Base-by-base conservation (phyloP, 768 basidiomycete species). In the Leucosporidium creatinivorum region DNA sequence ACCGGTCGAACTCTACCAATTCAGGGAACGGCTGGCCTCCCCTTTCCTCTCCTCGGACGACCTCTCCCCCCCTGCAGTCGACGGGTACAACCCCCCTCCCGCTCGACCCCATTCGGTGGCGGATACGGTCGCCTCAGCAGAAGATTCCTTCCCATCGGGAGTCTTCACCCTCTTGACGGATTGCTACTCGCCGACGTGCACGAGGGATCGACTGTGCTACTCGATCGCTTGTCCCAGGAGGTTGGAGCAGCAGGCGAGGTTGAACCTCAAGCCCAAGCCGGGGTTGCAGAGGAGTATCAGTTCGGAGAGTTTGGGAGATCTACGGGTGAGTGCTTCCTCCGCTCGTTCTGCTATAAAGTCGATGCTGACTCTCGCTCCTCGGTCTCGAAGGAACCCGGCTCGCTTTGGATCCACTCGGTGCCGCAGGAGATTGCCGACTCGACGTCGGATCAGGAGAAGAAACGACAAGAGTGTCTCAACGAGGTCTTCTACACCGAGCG, bases 121-220 rank as follows among this genome's bases (percentile, higher is more conserved):
- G 15, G 67, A 72, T 6, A 26, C 68, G 17, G 66, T 55, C n/a
- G 44, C 56, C 12, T 5, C 57, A 17, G 77, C 75, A 5, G 77
- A 75, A 7, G 75, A 73, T 28, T 77, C 80, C 25, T 79, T 97
- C 63, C 96, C 96, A 3, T 85, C 88, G 0, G 96, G 96, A 28
- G 93, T 98, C 21, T 98, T 98, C 78, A 98, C 93, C 2, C 83
- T 98, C 55, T 82, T 99, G 69, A 93, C 93, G 0, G 93, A 96
- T 77, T 99, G 96, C 78, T 98, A 98, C 80, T 96, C 93, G 17
- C 92, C 96, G 23, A 99, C 96, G 36, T 98, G 96, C 79, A 89
- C 90, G 44, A 82, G 89, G 61, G 93, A 97, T 76, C 86, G 85
- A 68, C 80, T 98, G n/a, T 99, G 96, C 79, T 98, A 99, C 78